A percentile compares a stretch with the other conserved stretches of the same genome.
phyloP scores from a whole-genome alignment of 2,329 filamentous ascomycete species.

The Colletotrichum gigasporum region DNA sequence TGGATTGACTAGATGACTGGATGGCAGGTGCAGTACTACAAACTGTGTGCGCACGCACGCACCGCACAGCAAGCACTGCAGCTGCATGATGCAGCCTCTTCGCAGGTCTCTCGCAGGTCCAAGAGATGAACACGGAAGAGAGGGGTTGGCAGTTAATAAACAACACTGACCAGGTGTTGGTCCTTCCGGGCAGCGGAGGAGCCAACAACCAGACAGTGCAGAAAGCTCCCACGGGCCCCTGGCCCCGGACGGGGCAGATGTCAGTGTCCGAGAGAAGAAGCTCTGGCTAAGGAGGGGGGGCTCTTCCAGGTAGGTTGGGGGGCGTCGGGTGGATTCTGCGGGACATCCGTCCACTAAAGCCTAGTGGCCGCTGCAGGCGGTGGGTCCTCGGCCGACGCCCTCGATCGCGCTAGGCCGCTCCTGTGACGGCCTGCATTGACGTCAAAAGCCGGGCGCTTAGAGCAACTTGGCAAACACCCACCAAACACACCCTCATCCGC shows the following conservation, averaged over 20 bases:
- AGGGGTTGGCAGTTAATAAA: neutral
- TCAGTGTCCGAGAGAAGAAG: neutral
- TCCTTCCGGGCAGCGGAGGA: neutral
- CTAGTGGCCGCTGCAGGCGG: constrained; percentile 18
- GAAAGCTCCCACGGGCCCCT: neutral
- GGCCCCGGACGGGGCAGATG: neutral
- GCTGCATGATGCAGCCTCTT: constrained; percentile 22
- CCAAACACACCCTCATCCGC: neutral
- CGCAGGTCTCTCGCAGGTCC: neutral
- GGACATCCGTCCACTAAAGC: constrained; percentile 25
- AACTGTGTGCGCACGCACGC: constrained; percentile 23
- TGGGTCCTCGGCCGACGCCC: constrained; percentile 16
- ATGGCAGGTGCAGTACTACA: constrained; percentile 25
- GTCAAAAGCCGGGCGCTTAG: constrained; percentile 32
- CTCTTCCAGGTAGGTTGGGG: too few species aligned
- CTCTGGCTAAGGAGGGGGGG: too few species aligned
- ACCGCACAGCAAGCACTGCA: constrained; percentile 18
- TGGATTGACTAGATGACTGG: too few species aligned
- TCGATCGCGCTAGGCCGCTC: constrained; percentile 23
- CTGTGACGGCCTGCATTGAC: constrained; percentile 15
- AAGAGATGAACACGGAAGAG: neutral
- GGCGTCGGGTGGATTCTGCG: constrained; percentile 12
- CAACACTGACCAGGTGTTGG: constrained; percentile 2
- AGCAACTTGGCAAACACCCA: constrained; percentile 22
- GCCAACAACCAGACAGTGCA: constrained; percentile 1